Conservation (phyloP, 148 eudicot species). For the Gaultheria prostrata region DNA sequence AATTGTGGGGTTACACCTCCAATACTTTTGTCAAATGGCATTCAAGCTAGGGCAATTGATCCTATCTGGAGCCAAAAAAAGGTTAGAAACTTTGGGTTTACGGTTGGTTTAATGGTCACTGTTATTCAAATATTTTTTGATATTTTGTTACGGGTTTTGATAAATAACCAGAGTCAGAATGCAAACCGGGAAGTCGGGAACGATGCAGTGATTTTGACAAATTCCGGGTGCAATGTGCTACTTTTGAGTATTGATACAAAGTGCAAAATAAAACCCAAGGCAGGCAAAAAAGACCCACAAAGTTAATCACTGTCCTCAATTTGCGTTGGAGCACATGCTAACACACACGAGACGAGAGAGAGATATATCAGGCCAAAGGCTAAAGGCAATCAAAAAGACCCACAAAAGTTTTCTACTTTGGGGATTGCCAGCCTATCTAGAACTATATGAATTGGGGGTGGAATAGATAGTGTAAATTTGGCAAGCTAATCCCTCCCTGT, state of each 20-base stretch:
- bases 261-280: neutral
- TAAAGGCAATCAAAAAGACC: slow-evolving; percentile 13
- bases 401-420: slow-evolving; percentile 21
- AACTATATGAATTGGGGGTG: neutral
- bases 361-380: neutral
- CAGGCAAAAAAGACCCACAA: neutral
- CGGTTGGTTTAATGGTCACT: neutral
- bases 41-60: too few species aligned
- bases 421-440: slow-evolving; percentile 32
- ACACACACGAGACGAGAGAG: neutral
- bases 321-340: neutral
- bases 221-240: neutral
- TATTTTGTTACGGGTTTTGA: neutral
- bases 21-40: too few species aligned
- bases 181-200: neutral
- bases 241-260: neutral
- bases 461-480: slow-evolving; percentile 17
- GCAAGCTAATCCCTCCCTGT: slow-evolving; percentile 2
- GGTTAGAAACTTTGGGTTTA: neutral
- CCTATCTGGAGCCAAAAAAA: neutral
- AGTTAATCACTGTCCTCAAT: neutral
- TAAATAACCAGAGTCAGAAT: neutral
- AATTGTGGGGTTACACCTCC: neutral
- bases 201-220: neutral
- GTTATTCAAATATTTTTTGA: neutral